Conservation (phyloP, 257 asterid genomes). For the Cinchona pubescens region DNA sequence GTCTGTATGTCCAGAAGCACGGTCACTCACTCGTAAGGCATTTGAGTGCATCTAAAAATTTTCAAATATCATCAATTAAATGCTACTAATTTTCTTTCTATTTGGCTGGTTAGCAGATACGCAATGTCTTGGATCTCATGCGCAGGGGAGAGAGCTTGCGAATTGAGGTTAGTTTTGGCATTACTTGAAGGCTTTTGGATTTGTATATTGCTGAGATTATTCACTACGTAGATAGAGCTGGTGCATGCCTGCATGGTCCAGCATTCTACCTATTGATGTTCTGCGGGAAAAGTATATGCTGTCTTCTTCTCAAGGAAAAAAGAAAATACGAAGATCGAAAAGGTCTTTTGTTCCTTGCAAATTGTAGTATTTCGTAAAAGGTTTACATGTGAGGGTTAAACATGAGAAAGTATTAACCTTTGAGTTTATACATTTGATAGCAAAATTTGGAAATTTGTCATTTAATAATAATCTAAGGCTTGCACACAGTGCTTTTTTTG, state of each 20-base stretch:
- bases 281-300: neutral
- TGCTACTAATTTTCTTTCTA: neutral
- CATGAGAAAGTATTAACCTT: neutral
- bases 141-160: slow-evolving; percentile 87
- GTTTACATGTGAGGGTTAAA: neutral
- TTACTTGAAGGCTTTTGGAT: neutral
- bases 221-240: neutral
- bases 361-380: neutral
- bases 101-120: slow-evolving; percentile 55
- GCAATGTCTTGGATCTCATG: slow-evolving; percentile 92
- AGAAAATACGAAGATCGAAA: neutral
- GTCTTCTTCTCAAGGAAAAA: neutral
- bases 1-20: neutral
- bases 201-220: neutral
- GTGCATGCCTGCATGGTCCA: neutral
- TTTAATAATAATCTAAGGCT: neutral
- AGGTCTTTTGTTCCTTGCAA: neutral
- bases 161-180: slow-evolving; percentile 60
- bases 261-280: neutral
- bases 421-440: neutral
- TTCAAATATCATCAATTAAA: neutral
- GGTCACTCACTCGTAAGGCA: neutral
- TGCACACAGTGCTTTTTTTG: neutral
- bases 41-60: neutral
- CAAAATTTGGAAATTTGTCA: neutral